A percentile compares a stretch with the other conserved stretches of the same genome.
phyloP scores from a whole-genome alignment of 305 asterid species.

The Coffea humblotiana region DNA sequence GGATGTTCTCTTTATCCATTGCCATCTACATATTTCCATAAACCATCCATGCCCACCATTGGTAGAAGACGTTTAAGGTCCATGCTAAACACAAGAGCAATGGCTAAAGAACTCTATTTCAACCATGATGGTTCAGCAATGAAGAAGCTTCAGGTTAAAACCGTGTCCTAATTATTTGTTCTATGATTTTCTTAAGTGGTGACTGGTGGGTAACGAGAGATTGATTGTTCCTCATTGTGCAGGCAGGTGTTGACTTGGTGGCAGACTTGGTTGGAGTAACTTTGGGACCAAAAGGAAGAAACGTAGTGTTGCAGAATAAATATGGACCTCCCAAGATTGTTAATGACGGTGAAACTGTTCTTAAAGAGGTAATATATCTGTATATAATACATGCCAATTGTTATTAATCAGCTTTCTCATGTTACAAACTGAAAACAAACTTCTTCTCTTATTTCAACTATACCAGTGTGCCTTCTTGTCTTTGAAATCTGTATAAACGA shows the following conservation, averaged over 20 bases:
- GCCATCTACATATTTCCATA: conserved; percentile 45
- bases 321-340: conserved; percentile 96
- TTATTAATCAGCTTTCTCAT: no score
- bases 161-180: neutral
- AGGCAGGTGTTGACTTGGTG: conserved; percentile 79
- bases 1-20: conserved; percentile 48
- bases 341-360: conserved; percentile 90
- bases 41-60: conserved; percentile 31
- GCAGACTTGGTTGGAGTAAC: conserved; percentile 89
- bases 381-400: no score
- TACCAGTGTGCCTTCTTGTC: no score
- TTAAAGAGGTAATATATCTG: conserved; percentile 61
- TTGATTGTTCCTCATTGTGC: conserved; percentile 19
- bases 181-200: neutral
- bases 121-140: conserved; percentile 79
- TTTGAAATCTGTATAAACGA: no score
- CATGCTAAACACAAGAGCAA: conserved; percentile 48
- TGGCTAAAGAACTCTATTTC: conserved; percentile 67
- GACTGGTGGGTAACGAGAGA: neutral
- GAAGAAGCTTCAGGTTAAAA: conserved; percentile 62
- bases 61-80: conserved; percentile 40
- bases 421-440: no score
- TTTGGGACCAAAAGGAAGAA: conserved; percentile 89
- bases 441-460: no score
- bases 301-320: conserved; percentile 88